Percentiles rank a stretch among this genome's conserved stretches.
Conservation (phyloP, 306 rosid genomes). For the Dalbergia oliveri region DNA sequence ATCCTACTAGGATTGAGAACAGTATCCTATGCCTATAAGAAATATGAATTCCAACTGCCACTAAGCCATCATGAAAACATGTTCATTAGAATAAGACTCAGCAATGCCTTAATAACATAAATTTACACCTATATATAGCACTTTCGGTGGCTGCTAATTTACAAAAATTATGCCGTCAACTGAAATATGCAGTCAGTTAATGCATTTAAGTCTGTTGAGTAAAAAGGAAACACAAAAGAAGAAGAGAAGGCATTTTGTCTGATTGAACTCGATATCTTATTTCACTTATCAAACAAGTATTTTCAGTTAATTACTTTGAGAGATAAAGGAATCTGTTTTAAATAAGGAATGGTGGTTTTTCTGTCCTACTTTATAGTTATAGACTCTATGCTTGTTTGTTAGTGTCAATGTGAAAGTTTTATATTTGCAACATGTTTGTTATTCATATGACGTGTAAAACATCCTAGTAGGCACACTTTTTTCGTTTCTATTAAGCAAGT, state of each 20-base stretch:
- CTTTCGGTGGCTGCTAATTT: neutral
- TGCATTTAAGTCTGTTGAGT: neutral
- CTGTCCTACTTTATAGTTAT: neutral
- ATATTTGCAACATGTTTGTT: neutral
- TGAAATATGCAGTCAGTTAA: neutral
- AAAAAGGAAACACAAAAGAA: too few relatives aligned
- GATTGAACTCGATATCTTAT: too few relatives aligned
- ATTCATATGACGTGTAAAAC: neutral
- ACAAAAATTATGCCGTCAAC: neutral
- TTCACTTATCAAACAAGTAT: neutral
- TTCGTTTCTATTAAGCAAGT: neutral
- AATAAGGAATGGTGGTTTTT: neutral
- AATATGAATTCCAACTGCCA: neutral
- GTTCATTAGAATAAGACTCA: neutral
- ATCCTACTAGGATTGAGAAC: neutral
- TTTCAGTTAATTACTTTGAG: constrained; percentile 1
- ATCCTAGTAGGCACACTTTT: neutral
- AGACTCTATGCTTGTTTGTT: neutral
- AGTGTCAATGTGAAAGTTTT: neutral
- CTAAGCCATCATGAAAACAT: neutral
- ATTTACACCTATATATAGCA: neutral
- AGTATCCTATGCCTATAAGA: neutral
- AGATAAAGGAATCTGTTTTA: neutral
- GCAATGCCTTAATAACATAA: neutral
- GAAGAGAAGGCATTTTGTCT: too few relatives aligned